Evolutionary conservation across 2,329 filamentous ascomycete species (phyloP).

Genomic region (Aspergillus sp.): DNA sequence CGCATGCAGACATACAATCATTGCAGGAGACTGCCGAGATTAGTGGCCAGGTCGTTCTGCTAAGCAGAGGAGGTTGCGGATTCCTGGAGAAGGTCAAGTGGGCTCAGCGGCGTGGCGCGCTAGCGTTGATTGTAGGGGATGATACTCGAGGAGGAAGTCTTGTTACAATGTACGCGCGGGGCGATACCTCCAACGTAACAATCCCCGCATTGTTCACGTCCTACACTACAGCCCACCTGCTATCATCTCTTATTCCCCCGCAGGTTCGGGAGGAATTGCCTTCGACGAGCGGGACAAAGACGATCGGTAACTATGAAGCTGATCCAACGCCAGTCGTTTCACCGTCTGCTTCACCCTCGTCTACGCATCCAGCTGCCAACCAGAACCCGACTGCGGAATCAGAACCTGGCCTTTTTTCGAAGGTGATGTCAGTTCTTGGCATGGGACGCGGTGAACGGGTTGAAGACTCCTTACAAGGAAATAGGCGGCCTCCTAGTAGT

Average conservation of each 20-base stretch:
- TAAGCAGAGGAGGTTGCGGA: constrained; percentile 90
- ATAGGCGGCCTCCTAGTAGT: constrained; percentile 68
- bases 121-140: constrained; percentile 91
- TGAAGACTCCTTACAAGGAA: constrained; percentile 45
- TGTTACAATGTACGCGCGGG: constrained; percentile 97
- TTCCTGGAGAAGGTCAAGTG: constrained; percentile 97
- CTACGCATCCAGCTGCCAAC: constrained; percentile 23
- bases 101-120: constrained; percentile 85
- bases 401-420: constrained; percentile 41
- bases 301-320: constrained; percentile 19
- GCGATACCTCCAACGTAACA: constrained; percentile 90
- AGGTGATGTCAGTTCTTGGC: constrained; percentile 46
- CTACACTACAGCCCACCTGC: constrained; percentile 86
- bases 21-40: constrained; percentile 92
- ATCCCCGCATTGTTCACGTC: constrained; percentile 96
- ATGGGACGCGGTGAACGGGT: constrained; percentile 31
- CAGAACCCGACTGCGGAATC: constrained; percentile 21
- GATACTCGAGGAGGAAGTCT: constrained; percentile 84
- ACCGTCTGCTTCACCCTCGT: constrained; percentile 32
- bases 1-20: constrained; percentile 88
- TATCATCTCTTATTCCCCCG: constrained; percentile 80
- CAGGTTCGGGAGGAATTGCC: constrained; percentile 63
- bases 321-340: constrained; percentile 32
- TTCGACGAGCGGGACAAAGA: constrained; percentile 54
- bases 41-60: constrained; percentile 82